Base-by-base conservation (phyloP, 257 asterid species). In the Linaria vulgaris region DNA sequence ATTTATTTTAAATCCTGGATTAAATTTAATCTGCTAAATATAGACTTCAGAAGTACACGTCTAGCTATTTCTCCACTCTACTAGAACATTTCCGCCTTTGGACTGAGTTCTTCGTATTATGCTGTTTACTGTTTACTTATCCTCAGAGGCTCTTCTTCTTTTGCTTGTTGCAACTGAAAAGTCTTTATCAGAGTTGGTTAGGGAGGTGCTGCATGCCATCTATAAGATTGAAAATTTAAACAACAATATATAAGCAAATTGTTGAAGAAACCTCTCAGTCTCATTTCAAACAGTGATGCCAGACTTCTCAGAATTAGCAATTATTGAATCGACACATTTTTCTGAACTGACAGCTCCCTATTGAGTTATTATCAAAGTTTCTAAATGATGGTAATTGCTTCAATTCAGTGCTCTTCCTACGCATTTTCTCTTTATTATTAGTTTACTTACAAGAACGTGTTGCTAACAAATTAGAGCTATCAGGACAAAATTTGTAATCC, bases 231-330 rank as follows among this genome's bases (percentile, higher is more conserved):
- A 2, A 44, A n/a, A 6, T 14, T 44, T 27, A 13, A 44, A 44
- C 49, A 44, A 34, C 41, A 34, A 44, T 13, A 44, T 44, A n/a
- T 45, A 6, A 3, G 6, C 6, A 6, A 27, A 27, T 27, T 27
- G 34, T 24, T 30, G 41, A 41, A 56, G 9, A 48, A 45, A 38
- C 30, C 54, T 37, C 45, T 48, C 31, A 27, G 19, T 56, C 58
- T 44, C 47, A 66, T 4, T 27, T 66, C 64, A 55, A 6, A 24
- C 10, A 9, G 20, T 24, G 15, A 31, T 24, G 3, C 11, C 19
- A 59, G 71, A 66, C 30, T 44, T 45, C 48, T 24, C 57, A 22
- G 27, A 67, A 45, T 38, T n/a, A 31, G 47, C 16, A 56, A 11
- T 39, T 67, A 24, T 45, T 46, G 9, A 16, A 53, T 23, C 19